Evolutionary conservation across 306 rosid genomes (phyloP).

Genomic region (Medicago truncatula): DNA sequence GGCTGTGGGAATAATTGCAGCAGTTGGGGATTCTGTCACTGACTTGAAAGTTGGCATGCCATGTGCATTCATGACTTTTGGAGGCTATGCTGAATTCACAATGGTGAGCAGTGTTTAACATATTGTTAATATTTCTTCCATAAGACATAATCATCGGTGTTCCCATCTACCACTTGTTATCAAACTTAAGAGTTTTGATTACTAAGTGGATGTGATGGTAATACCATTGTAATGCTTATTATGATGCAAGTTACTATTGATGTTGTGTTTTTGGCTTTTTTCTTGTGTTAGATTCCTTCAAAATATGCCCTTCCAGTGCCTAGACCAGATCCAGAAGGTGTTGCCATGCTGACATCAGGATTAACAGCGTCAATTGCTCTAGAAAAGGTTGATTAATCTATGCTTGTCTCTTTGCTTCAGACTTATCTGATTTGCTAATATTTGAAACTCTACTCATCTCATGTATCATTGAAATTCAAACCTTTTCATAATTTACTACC

Average conservation of each 20-base stretch:
- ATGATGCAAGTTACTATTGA: slow-evolving; percentile 27
- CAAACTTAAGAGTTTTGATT: slow-evolving; percentile 1
- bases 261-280: slow-evolving; percentile 24
- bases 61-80: slow-evolving; percentile 87
- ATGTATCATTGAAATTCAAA: not conserved
- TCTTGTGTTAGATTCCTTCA: slow-evolving; percentile 64
- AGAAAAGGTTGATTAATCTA: slow-evolving; percentile 67
- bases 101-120: slow-evolving; percentile 47
- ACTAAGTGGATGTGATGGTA: slow-evolving; percentile 19
- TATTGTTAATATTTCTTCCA: slow-evolving; percentile 34
- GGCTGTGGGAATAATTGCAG: slow-evolving; percentile 93
- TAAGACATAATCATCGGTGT: slow-evolving; percentile 3
- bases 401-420: slow-evolving; percentile 25
- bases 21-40: slow-evolving; percentile 79
- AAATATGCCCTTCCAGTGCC: slow-evolving; percentile 88
- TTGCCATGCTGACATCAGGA: slow-evolving; percentile 98
- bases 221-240: slow-evolving; percentile 19
- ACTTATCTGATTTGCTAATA: slow-evolving; percentile 27
- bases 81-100: slow-evolving; percentile 87
- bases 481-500: slow-evolving; percentile 22
- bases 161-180: slow-evolving; percentile 11
- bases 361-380: slow-evolving; percentile 93
- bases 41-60: slow-evolving; percentile 84
- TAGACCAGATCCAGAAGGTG: slow-evolving; percentile 98
- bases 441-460: slow-evolving; percentile 35